Evolutionary conservation across 768 basidiomycete species (phyloP).

Genomic region (Trametes punicea): DNA sequence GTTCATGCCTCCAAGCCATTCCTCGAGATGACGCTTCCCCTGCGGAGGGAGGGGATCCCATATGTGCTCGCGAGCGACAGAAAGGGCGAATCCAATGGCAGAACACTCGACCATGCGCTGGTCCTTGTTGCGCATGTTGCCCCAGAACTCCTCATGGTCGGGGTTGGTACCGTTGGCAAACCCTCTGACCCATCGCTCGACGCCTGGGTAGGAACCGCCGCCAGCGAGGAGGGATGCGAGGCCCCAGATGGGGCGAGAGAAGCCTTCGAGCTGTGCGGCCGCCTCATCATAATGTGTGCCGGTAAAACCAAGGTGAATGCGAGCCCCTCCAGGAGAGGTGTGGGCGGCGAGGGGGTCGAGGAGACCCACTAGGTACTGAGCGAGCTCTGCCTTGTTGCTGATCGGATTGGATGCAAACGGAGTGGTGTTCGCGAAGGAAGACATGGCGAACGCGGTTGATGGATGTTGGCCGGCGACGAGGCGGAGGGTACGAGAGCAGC

Average conservation of each 20-base stretch:
- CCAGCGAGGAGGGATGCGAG: slow-evolving; percentile 63
- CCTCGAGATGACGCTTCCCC: slow-evolving; percentile 54
- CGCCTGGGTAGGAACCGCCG: slow-evolving; percentile 56
- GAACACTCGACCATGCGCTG: slow-evolving; percentile 84
- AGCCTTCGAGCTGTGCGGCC: slow-evolving; percentile 73
- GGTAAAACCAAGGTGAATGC: slow-evolving; percentile 64
- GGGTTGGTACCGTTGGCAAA: slow-evolving; percentile 70
- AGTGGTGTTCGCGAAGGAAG: slow-evolving; percentile 28
- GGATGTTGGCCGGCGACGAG: not conserved
- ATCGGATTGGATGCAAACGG: slow-evolving; percentile 59
- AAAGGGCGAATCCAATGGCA: slow-evolving; percentile 68
- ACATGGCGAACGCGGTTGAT: slow-evolving; percentile 13
- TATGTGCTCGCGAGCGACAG: slow-evolving; percentile 60
- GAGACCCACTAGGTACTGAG: slow-evolving; percentile 50
- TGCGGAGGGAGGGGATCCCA: slow-evolving; percentile 57
- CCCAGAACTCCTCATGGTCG: slow-evolving; percentile 68
- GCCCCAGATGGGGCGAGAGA: slow-evolving; percentile 76
- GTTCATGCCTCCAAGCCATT: slow-evolving; percentile 75
- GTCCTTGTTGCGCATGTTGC: slow-evolving; percentile 68
- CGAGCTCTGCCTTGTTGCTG: slow-evolving; percentile 56
- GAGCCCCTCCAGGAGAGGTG: slow-evolving; percentile 71
- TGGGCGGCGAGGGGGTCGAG: slow-evolving; percentile 66
- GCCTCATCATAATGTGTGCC: slow-evolving; percentile 72
- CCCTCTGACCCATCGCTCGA: slow-evolving; percentile 61
- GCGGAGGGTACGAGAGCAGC: not conserved